A percentile compares a stretch with the other conserved stretches of the same genome.
phyloP scores from a whole-genome alignment of 2,329 filamentous ascomycete species.

The Aspergillus arachidicola region DNA sequence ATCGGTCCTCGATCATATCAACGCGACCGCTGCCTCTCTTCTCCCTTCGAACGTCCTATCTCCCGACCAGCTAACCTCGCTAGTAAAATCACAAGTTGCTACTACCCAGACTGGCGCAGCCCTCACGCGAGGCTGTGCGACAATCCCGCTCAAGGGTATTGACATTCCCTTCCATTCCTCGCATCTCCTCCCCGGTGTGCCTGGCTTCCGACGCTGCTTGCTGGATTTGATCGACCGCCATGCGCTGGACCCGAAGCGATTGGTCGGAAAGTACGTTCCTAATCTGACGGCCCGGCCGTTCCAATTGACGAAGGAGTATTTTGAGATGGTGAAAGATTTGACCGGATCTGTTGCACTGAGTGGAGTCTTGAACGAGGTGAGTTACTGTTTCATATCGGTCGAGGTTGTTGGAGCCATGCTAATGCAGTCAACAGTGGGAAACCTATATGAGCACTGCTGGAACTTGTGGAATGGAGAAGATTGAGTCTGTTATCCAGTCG shows the following conservation, averaged over 20 bases:
- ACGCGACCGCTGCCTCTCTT: slow-evolving; percentile 71
- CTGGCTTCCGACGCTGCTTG: slow-evolving; percentile 97
- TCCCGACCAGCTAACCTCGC: background rate
- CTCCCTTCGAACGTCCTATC: background rate
- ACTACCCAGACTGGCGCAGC: slow-evolving; percentile 36
- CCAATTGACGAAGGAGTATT: slow-evolving; percentile 96
- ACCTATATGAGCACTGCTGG: background rate
- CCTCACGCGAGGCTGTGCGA: slow-evolving; percentile 92
- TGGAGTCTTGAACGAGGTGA: background rate
- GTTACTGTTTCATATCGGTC: background rate
- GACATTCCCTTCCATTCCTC: slow-evolving; percentile 99
- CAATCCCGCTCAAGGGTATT: slow-evolving; percentile 94
- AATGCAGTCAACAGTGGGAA: background rate
- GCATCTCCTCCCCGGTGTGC: slow-evolving; percentile 95
- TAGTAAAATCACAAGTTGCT: background rate
- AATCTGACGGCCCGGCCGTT: slow-evolving; percentile 98
- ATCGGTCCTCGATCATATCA: background rate
- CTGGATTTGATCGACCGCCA: slow-evolving; percentile 99
- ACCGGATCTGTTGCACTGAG: background rate
- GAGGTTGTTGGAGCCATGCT: background rate
- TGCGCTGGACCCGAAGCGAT: slow-evolving; percentile 92
- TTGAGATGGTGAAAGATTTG: slow-evolving; percentile 59
- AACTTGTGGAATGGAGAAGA: background rate
- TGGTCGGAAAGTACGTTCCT: slow-evolving; percentile 98
- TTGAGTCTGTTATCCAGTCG: background rate